phyloP scores from a whole-genome alignment of 306 rosid genomes.

The Lathyrus sativus region DNA sequence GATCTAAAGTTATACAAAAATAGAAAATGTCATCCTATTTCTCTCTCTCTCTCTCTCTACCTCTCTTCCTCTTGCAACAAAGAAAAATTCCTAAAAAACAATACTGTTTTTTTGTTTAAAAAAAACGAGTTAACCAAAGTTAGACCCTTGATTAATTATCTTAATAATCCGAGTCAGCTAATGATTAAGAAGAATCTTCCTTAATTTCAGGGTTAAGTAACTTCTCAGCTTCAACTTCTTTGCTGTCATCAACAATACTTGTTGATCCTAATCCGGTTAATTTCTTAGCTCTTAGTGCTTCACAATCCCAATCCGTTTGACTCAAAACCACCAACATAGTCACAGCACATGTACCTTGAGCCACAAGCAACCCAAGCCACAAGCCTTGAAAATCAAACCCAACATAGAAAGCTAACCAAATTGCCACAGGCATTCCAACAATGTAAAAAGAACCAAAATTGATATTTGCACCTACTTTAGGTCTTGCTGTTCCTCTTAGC shows the following conservation, averaged over 20 bases:
- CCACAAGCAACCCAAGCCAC: slow-evolving; percentile 85
- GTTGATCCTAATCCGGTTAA: slow-evolving; percentile 50
- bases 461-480: slow-evolving; percentile 76
- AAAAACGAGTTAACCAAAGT: slow-evolving; percentile 42
- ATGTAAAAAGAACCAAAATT: slow-evolving; percentile 82
- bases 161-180: slow-evolving; percentile 37
- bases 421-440: slow-evolving; percentile 93
- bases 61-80: slow-evolving; percentile 40
- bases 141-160: slow-evolving; percentile 48
- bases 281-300: slow-evolving; percentile 63
- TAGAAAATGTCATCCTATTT: slow-evolving; percentile 35
- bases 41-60: slow-evolving; percentile 36
- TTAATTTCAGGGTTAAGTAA: slow-evolving; percentile 43
- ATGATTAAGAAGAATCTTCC: slow-evolving; percentile 51
- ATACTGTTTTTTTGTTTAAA: slow-evolving; percentile 15
- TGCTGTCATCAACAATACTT: slow-evolving; percentile 43
- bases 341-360: slow-evolving; percentile 78
- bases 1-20: slow-evolving; percentile 8
- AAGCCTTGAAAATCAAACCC: slow-evolving; percentile 79
- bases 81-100: slow-evolving; percentile 36
- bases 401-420: slow-evolving; percentile 58
- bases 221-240: slow-evolving; percentile 43
- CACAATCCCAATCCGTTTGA: slow-evolving; percentile 67
- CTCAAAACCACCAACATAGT: slow-evolving; percentile 79
- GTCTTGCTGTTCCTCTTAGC: slow-evolving; percentile 88